Conservation (phyloP, 148 eudicot genomes). For the Chenopodium quinoa region DNA sequence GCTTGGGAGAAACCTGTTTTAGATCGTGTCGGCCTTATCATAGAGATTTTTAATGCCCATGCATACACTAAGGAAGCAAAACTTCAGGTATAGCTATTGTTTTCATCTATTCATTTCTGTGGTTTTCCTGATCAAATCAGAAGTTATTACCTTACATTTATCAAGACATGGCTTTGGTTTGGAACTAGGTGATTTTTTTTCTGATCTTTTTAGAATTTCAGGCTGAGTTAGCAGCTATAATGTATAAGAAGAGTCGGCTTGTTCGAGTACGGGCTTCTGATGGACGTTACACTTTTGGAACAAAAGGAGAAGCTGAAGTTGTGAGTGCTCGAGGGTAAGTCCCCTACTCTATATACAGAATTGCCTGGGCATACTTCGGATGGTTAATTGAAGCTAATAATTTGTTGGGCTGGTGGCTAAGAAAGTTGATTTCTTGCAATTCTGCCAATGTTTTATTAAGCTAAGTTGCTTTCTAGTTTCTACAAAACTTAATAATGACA, state of each 20-base stretch:
- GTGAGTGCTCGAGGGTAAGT: slow-evolving; percentile 98
- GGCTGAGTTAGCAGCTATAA: slow-evolving; percentile 97
- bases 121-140: background rate
- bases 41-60: slow-evolving; percentile 94
- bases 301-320: slow-evolving; percentile 87
- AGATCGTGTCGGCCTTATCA: slow-evolving; percentile 89
- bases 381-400: background rate
- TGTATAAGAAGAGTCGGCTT: slow-evolving; percentile 85
- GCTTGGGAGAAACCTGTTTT: slow-evolving; percentile 84
- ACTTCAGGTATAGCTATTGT: slow-evolving; percentile 58
- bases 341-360: background rate
- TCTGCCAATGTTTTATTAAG: background rate
- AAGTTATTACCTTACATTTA: background rate
- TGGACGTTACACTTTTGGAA: slow-evolving; percentile 85
- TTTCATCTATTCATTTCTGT: background rate
- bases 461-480: background rate
- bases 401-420: background rate
- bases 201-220: slow-evolving; percentile 29
- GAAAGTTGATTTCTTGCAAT: background rate
- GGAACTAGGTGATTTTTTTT: background rate
- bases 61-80: slow-evolving; percentile 95
- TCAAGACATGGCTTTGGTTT: background rate
- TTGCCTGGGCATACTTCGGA: background rate
- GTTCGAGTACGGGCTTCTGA: slow-evolving; percentile 73
- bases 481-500: background rate